These are phyloP conservation scores for Agrocybe pediades DNA, from an alignment of 768 basidiomycete genomes.

Conservation along the genomic window DNA sequence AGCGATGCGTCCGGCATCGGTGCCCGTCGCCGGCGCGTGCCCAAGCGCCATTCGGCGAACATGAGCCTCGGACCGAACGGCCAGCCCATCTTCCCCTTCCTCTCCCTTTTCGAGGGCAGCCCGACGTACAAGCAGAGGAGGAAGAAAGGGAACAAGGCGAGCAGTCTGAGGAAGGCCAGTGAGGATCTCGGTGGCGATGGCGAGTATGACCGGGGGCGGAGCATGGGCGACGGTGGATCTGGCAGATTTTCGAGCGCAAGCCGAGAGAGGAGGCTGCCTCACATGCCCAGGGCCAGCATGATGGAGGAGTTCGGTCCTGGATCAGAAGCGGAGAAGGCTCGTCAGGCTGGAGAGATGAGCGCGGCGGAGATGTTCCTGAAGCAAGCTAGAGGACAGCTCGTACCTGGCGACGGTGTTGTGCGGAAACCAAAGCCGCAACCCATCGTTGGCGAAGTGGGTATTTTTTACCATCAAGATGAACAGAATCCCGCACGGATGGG, in stretches of 20 bases:
- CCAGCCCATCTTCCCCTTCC: conserved; percentile 63
- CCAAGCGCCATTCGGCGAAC: conserved; percentile 4
- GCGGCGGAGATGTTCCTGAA: conserved; percentile 70
- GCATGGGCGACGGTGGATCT: conserved; percentile 7
- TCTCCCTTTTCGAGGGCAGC: conserved; percentile 82
- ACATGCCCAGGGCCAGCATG: conserved; percentile 25
- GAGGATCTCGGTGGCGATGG: conserved; percentile 35
- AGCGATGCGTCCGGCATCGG: conserved; percentile 4
- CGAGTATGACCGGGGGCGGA: conserved; percentile 30
- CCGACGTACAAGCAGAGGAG: conserved; percentile 88
- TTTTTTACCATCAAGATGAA: conserved; percentile 32
- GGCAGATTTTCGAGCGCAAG: conserved; percentile 14
- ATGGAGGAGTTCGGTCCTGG: conserved; percentile 31
- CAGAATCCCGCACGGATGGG: conserved; percentile 15
- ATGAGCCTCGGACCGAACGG: conserved; percentile 31
- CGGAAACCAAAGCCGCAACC: conserved; percentile 30
- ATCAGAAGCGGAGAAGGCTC: conserved; percentile 22
- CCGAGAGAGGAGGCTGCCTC: conserved; percentile 20
- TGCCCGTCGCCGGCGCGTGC: neutral
- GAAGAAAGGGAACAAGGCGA: conserved; percentile 61
- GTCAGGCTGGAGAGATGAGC: conserved; percentile 34
- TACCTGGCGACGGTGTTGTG: conserved; percentile 32
- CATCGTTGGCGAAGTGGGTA: conserved; percentile 29
- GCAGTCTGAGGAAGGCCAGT: conserved; percentile 24
- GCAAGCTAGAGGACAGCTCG: conserved; percentile 61